Percentiles rank a stretch among this genome's conserved stretches.
These are phyloP conservation scores for Trifolium pratense DNA, from an alignment of 306 rosid genomes.

Conservation along the genomic window DNA sequence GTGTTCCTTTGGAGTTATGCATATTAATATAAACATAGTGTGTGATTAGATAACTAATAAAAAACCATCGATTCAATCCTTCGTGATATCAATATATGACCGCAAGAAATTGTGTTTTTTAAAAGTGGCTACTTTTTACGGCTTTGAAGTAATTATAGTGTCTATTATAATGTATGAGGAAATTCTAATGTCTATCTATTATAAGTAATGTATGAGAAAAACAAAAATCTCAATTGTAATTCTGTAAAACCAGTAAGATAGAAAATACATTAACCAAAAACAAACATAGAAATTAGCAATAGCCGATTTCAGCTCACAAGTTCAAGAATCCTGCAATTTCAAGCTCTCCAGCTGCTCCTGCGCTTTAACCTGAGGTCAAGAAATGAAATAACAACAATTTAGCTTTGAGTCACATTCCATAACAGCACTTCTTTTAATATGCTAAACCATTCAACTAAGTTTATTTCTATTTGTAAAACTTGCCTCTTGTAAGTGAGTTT, in stretches of 20 bases:
- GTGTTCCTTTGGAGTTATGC: too few relatives aligned
- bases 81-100: too few relatives aligned
- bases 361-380: conserved; percentile 38
- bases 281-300: background rate
- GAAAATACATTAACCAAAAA: background rate
- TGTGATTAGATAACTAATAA: too few relatives aligned
- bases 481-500: too few relatives aligned
- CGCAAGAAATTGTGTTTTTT: too few relatives aligned
- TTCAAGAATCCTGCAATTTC: conserved; percentile 47
- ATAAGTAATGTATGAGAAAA: conserved; percentile 17
- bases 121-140: too few relatives aligned
- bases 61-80: too few relatives aligned
- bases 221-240: conserved; percentile 9
- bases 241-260: conserved; percentile 33
- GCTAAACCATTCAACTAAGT: conserved; percentile 12
- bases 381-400: conserved; percentile 33
- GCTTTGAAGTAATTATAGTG: background rate
- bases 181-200: conserved; percentile 7
- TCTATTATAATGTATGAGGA: background rate
- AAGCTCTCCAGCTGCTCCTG: conserved; percentile 35
- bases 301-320: conserved; percentile 16
- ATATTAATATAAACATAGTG: too few relatives aligned
- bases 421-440: background rate
- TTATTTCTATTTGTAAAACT: too few relatives aligned
- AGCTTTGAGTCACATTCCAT: conserved; percentile 9